A percentile compares a stretch with the other conserved stretches of the same genome.
Conservation (phyloP, 2,329 filamentous ascomycete genomes). For the Trichoderma arundinaceum region DNA sequence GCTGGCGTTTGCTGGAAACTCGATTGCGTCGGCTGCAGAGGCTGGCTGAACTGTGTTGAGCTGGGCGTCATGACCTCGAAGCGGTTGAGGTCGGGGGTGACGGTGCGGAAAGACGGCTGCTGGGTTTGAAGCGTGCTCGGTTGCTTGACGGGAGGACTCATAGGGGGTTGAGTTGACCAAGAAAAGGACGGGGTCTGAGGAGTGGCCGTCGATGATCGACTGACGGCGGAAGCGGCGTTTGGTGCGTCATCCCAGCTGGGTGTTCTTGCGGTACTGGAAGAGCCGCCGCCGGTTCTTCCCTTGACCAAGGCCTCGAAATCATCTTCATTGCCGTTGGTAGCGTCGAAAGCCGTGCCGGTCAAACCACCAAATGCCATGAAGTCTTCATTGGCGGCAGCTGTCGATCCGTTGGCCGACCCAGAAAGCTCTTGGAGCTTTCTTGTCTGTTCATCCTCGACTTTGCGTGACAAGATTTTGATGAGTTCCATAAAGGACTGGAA, state of each 20-base stretch:
- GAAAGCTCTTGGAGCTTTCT: constrained; percentile 86
- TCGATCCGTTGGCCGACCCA: constrained; percentile 57
- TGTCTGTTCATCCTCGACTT: constrained; percentile 87
- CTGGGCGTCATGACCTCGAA: constrained; percentile 63
- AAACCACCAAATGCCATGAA: constrained; percentile 73
- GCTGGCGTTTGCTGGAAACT: constrained; percentile 40
- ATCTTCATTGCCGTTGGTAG: constrained; percentile 61
- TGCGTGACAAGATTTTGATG: constrained; percentile 78
- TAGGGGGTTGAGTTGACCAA: constrained; percentile 65
- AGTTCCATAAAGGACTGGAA: constrained; percentile 90
- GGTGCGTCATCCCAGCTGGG: constrained; percentile 57
- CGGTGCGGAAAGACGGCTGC: constrained; percentile 57
- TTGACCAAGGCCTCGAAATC: constrained; percentile 93
- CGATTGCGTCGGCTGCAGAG: constrained; percentile 54
- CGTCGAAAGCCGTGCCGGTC: constrained; percentile 64
- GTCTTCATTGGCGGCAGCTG: constrained; percentile 62
- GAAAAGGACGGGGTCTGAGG: constrained; percentile 61
- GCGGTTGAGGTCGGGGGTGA: constrained; percentile 62
- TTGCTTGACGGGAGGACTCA: constrained; percentile 42
- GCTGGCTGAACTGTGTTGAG: constrained; percentile 67
- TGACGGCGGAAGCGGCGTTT: constrained; percentile 37
- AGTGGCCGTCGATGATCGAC: constrained; percentile 46
- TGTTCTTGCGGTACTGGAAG: constrained; percentile 50
- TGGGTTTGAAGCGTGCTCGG: constrained; percentile 46
- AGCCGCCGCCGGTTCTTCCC: constrained; percentile 55